A percentile compares a stretch with the other conserved stretches of the same genome.
Evolutionary conservation across 768 basidiomycete species (phyloP).

Genomic region (Trametes villosa): DNA sequence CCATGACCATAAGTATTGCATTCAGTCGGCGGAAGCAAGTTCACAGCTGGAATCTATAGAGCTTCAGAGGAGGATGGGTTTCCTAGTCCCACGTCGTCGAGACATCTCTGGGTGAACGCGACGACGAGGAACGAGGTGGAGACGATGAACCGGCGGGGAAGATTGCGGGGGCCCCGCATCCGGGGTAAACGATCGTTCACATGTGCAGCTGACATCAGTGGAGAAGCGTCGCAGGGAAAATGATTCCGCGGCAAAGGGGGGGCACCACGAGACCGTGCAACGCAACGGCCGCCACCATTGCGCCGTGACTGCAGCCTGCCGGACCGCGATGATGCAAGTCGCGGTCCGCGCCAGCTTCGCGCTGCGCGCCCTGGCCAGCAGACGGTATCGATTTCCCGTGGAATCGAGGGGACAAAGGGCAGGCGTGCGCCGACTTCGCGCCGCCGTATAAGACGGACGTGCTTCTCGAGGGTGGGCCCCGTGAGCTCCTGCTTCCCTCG

Average conservation of each 20-base stretch:
- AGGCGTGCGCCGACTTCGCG: not conserved
- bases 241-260: not conserved
- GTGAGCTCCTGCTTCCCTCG: conserved; percentile 21
- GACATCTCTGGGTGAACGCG: too few species aligned
- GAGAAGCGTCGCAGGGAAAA: not conserved
- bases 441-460: conserved; percentile 8
- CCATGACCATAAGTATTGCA: too few species aligned
- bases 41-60: too few species aligned
- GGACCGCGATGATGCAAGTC: conserved; percentile 15
- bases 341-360: conserved; percentile 9
- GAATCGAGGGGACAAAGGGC: not conserved
- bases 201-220: not conserved
- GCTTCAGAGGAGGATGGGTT: too few species aligned
- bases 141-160: too few species aligned
- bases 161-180: not conserved
- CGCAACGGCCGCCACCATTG: not conserved
- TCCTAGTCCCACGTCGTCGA: too few species aligned
- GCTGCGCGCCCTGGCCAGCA: conserved; percentile 3
- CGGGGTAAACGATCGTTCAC: not conserved
- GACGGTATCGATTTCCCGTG: conserved; percentile 14
- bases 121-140: too few species aligned
- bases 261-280: not conserved
- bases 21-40: too few species aligned
- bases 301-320: not conserved
- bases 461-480: conserved; percentile 10